Evolutionary conservation across 768 basidiomycete genomes (phyloP).

Genomic region (Trametes punicea): DNA sequence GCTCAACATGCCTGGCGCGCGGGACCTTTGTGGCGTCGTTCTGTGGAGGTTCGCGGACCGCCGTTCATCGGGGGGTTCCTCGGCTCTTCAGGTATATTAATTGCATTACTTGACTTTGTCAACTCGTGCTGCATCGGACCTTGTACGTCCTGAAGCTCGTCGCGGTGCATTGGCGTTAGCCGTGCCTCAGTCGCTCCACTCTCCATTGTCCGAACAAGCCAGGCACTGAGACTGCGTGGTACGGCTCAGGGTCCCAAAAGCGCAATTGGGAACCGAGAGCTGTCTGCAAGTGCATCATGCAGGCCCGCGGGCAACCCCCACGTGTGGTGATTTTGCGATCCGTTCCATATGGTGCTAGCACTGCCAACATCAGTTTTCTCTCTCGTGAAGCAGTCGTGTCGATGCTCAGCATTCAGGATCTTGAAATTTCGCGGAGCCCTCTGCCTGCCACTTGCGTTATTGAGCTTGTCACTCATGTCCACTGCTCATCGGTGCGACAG

Average conservation of each 20-base stretch:
- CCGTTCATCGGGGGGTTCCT: constrained; percentile 2
- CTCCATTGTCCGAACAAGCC: background rate
- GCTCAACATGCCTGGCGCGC: background rate
- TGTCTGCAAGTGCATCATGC: background rate
- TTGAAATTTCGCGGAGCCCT: background rate
- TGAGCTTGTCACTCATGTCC: background rate
- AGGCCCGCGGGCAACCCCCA: no score
- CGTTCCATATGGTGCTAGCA: background rate
- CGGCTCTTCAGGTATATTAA: background rate
- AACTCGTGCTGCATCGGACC: background rate
- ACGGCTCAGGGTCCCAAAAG: constrained; percentile 1
- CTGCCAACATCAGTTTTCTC: background rate
- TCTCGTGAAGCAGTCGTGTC: background rate
- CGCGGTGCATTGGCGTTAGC: constrained; percentile 3
- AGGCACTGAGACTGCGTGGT: background rate
- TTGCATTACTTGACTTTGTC: background rate
- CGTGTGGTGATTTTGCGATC: no score
- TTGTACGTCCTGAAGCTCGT: background rate
- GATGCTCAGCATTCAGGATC: background rate
- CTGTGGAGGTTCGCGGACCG: constrained; percentile 1
- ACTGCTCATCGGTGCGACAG: no score
- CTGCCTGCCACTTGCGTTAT: background rate
- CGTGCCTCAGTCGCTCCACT: background rate
- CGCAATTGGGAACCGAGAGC: constrained; percentile 9
- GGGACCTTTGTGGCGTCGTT: constrained; percentile 9